Evolutionary conservation across 1,139 yeast species (phyloP), one percentile per base, ranked within the genome.

Genomic region (Casaregolazyma suthepensis): DNA sequence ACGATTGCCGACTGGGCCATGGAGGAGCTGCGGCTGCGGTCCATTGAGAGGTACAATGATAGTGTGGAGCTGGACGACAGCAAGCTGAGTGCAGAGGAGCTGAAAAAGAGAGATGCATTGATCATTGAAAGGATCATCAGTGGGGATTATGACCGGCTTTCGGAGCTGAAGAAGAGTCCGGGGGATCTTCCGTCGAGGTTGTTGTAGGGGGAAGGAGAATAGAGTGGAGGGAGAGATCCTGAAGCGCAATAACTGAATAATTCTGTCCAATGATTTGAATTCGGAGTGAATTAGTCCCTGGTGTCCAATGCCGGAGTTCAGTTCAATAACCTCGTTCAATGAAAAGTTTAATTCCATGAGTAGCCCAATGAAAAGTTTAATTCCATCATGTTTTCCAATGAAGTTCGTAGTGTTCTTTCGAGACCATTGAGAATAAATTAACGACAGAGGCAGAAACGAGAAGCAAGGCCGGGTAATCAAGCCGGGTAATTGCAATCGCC

Each of bases 111-210:
- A 69, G 95, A 87, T 69, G 89, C 84, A 62, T 76, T 85, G 66
- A 86, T 87, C 59, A 83, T 88, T 59, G 93, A 90, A 62, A 79
- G 94, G 70, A 86, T 87, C 64, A 78, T 87, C 67, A 81, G 84
- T 57, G 96, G 96, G 60, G 94, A 87, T 66, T 87, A 88, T 71
- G 96, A 88, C 71, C 83, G 80, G 68, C 78, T 87, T 66, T 82
- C 86, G 46, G 85, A 85, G 56, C 76, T 87, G 67, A 83, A 82
- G 74, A 80, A 80, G 65, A 71, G 71, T 45, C 70, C 72, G 46
- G 49, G 64, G 13, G 71, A 68, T 47, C 56, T 69, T 58, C 73
- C 73, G 43, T 54, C 70, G 29, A 59, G 68, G 26, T 62, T 70
- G 60, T 62, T 70, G 48, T 70, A n/a, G n/a, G n/a, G n/a, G n/a